Base-by-base conservation (phyloP, 2,329 filamentous ascomycete genomes). In the Apiospora saccharicola region DNA sequence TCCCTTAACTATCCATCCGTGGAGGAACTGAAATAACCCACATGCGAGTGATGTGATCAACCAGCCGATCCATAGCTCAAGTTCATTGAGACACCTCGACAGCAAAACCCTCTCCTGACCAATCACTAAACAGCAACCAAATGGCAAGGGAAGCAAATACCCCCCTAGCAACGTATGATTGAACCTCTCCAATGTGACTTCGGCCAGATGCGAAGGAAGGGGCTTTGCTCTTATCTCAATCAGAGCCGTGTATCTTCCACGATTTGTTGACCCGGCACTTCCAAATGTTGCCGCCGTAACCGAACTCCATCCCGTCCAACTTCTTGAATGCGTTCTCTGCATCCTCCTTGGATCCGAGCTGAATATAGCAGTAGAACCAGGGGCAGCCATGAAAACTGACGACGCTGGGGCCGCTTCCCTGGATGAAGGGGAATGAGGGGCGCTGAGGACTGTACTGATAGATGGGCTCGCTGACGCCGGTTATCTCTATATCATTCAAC, bases 291-390 rank as follows among this genome's bases (percentile, higher is more conserved):
- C 57, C 57, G 10, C 34, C 34, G 19, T 41, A 26, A 5, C 4
- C 1, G 1, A 37, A 16, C 24, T 30, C 4, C n/a, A 6, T 69
- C 16, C 34, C n/a, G 8, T 49, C 2, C 19, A 69, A 5, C 44
- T 37, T 8, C 8, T 37, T 22, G 47, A 10, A 47, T 22, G 68
- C 68, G 14, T 22, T 22, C 14, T 19, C 14, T 12, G 68, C 47
- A 13, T 70, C 30, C 19, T 26, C 37, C 46, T 57, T 70, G 19
- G 68, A 41, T 5, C 10, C n/a, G 34, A 70, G n/a, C 34, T 53
- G 68, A 16, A 70, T 47, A 26, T 70, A 70, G 30, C 68, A 57
- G 37, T 70, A 70, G 30, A 43, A 26, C 34, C 37, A n/a, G 30
- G 46, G 49, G 13, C 68, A 70, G 7, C 16, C 7, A 14, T 70